A percentile compares a stretch with the other conserved stretches of the same genome.
These are phyloP conservation scores for Pythium utonaiense DNA, from an alignment of 352 stramenopile genomes.

Conservation along the genomic window DNA sequence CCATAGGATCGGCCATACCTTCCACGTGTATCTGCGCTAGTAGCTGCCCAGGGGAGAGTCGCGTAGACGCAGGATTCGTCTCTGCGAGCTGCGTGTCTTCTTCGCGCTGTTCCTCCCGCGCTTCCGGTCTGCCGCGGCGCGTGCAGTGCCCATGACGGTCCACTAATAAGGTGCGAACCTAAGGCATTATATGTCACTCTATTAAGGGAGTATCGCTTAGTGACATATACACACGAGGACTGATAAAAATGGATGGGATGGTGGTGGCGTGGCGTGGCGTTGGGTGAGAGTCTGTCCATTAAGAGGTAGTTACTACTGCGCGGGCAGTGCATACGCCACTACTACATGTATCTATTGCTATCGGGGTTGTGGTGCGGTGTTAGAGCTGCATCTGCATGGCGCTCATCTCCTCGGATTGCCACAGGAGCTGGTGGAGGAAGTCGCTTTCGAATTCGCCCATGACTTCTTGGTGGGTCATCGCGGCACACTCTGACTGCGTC, in stretches of 20 bases:
- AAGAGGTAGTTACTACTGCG: neutral
- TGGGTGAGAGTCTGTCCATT: neutral
- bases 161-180: constrained; percentile 2
- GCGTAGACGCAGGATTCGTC: neutral
- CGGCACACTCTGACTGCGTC: constrained; percentile 13
- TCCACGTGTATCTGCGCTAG: neutral
- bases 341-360: constrained; percentile 1
- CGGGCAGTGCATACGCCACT: neutral
- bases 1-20: constrained; percentile 15
- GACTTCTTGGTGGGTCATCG: constrained; percentile 17
- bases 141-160: neutral
- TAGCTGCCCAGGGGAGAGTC: neutral
- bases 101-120: neutral
- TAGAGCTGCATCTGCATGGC: constrained; percentile 21
- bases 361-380: neutral
- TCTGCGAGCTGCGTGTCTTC: neutral
- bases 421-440: constrained; percentile 26
- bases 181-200: neutral
- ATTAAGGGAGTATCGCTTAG: neutral
- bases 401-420: constrained; percentile 25
- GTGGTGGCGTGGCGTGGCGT: too few species aligned
- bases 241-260: too few species aligned
- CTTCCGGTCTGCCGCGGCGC: neutral
- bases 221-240: too few species aligned
- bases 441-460: constrained; percentile 24